Conservation (phyloP, 2,329 filamentous ascomycete genomes). For the Lachnellula suecica region DNA sequence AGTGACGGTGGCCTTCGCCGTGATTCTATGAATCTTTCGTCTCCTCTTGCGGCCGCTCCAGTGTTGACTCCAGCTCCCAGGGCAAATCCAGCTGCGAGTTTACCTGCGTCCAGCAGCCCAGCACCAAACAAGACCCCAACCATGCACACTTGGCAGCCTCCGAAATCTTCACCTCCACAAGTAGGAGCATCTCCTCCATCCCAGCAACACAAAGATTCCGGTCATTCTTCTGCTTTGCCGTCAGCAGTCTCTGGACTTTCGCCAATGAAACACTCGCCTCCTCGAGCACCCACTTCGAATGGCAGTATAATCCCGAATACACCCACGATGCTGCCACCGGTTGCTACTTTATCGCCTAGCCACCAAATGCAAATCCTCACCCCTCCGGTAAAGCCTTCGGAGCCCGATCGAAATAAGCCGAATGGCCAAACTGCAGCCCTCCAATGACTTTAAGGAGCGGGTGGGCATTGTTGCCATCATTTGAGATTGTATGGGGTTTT, state of each 20-base stretch:
- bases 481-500: too few relatives aligned
- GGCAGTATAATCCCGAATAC: constrained; percentile 27
- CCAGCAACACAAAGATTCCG: constrained; percentile 11
- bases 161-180: constrained; percentile 16
- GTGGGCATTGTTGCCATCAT: too few relatives aligned
- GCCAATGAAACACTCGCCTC: constrained; percentile 44
- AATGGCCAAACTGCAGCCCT: constrained; percentile 23
- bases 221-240: constrained; percentile 28
- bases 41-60: constrained; percentile 29
- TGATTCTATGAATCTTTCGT: constrained; percentile 28
- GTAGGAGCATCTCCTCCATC: constrained; percentile 9
- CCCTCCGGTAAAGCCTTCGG: constrained; percentile 55
- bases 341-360: constrained; percentile 56
- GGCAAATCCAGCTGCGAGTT: constrained; percentile 5
- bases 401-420: constrained; percentile 18
- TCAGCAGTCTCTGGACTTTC: constrained; percentile 39
- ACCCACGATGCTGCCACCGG: constrained; percentile 54
- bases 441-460: not conserved
- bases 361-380: constrained; percentile 56
- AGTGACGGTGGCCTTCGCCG: constrained; percentile 21
- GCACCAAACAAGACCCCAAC: constrained; percentile 9
- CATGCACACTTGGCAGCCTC: constrained; percentile 9
- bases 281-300: constrained; percentile 27
- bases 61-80: constrained; percentile 28
- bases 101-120: constrained; percentile 17